Evolutionary conservation across 495 filamentous ascomycete species (phyloP), one percentile per base, ranked within the genome.

Genomic region (Aspergillus asperescens): DNA sequence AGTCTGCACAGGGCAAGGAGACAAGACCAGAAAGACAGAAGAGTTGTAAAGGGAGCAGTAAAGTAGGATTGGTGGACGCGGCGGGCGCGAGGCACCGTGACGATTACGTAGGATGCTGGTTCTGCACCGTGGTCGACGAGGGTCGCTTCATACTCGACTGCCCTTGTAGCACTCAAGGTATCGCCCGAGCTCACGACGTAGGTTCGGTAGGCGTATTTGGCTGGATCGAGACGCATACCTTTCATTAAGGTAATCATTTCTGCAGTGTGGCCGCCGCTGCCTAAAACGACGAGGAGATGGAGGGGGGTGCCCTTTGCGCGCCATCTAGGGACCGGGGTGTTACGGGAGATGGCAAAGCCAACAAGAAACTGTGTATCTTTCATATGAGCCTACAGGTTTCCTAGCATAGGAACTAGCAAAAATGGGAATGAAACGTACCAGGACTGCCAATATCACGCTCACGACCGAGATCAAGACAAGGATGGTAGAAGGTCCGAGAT

Each of bases 261-360:
- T 10, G 88, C 81, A 1, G 92, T 96, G 72, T 98, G 93, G 4
- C 93, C 93, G 50, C 93, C 93, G 23, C 87, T 92, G 32, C 93
- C 93, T 46, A 96, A 84, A 45, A 96, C 81, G 50, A 94, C 77
- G 20, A 95, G 73, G 41, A 93, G 73, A 66, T 90, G 90, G 27
- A 81, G 78, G 19, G 79, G 74, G 10, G 59, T 45, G 42, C 61
- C 37, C 28, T 41, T 61, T 12, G 54, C 48, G 41, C 69, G 71
- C 49, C 60, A 60, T 64, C 65, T 65, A 19, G 65, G 58, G 8
- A 71, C 57, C 25, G 41, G 25, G 19, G 59, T 62, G 52, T 65
- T 66, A 7, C 74, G 71, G n/a, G 71, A 69, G 15, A 59, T 56
- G 13, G 55, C 39, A 4, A 72, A 64, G 7, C 63, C 60, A 46